Conservation (phyloP, 306 rosid genomes). For the Dalbergia cochinchinensis region DNA sequence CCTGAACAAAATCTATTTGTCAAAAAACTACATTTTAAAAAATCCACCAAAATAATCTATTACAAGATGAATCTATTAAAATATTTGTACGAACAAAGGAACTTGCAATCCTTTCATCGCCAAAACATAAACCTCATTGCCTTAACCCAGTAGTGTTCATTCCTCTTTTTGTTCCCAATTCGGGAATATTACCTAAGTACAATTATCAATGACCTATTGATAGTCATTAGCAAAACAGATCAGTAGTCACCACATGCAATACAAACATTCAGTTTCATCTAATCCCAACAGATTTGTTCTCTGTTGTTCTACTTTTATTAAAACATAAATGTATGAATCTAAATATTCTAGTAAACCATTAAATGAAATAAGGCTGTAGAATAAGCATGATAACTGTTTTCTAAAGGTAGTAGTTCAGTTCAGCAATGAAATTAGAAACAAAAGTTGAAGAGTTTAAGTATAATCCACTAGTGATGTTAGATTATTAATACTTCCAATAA, state of each 20-base stretch:
- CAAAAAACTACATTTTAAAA: constrained; percentile 15
- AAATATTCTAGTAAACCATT: constrained; percentile 27
- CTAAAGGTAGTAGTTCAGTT: neutral
- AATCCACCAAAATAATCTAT: constrained; percentile 15
- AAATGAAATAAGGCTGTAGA: neutral
- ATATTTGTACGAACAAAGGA: constrained; percentile 12
- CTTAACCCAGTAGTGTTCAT: neutral
- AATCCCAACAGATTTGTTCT: neutral
- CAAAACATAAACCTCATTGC: neutral
- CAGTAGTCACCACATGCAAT: neutral
- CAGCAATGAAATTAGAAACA: neutral
- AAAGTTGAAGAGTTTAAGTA: neutral
- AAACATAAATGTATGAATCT: neutral
- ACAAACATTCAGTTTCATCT: constrained; percentile 7
- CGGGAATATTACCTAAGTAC: neutral
- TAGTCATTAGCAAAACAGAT: neutral
- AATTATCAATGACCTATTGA: constrained; percentile 1
- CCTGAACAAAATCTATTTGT: constrained; percentile 57
- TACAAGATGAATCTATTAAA: neutral
- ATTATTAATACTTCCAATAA: neutral
- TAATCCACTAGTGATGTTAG: neutral
- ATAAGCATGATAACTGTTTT: neutral
- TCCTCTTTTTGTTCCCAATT: neutral
- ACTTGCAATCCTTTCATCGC: constrained; percentile 7
- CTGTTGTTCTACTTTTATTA: too few relatives aligned